Conservation (phyloP, 495 filamentous ascomycete species). For the Aspergillus funiculosus region DNA sequence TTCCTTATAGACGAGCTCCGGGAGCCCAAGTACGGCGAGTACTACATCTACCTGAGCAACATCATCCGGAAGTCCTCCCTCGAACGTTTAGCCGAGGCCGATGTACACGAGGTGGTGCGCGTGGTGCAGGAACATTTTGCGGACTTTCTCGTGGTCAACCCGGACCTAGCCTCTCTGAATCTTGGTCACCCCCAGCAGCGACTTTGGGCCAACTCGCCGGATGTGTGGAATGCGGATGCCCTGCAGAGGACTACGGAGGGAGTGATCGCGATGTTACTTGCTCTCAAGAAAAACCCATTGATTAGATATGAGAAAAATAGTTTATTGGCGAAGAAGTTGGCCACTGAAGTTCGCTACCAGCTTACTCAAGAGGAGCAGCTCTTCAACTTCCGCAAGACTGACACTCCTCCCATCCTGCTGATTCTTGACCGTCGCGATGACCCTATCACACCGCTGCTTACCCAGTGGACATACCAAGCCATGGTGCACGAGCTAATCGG, state of each 20-base stretch:
- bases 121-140: conserved; percentile 91
- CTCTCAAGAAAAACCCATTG: conserved; percentile 92
- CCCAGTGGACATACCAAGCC: conserved; percentile 98
- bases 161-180: conserved; percentile 82
- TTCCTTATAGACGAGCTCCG: conserved; percentile 91
- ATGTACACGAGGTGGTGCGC: conserved; percentile 93
- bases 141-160: conserved; percentile 91
- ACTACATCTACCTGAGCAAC: conserved; percentile 95
- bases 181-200: conserved; percentile 67
- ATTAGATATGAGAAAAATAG: conserved; percentile 95
- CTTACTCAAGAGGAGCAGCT: conserved; percentile 94
- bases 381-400: conserved; percentile 92
- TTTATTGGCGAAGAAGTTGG: conserved; percentile 82
- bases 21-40: conserved; percentile 97
- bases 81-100: conserved; percentile 92
- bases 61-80: conserved; percentile 94
- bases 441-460: conserved; percentile 89
- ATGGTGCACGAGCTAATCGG: conserved; percentile 97
- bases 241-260: conserved; percentile 81
- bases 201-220: conserved; percentile 69
- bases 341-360: conserved; percentile 83
- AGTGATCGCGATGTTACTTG: conserved; percentile 70
- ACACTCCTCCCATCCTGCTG: conserved; percentile 89
- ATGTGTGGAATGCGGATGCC: conserved; percentile 84
- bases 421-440: conserved; percentile 91